Percentiles rank a stretch among this genome's conserved stretches.
These are phyloP conservation scores for Fennellomyces sp. DNA, from an alignment of 371 early-diverging fungal species.

Conservation along the genomic window DNA sequence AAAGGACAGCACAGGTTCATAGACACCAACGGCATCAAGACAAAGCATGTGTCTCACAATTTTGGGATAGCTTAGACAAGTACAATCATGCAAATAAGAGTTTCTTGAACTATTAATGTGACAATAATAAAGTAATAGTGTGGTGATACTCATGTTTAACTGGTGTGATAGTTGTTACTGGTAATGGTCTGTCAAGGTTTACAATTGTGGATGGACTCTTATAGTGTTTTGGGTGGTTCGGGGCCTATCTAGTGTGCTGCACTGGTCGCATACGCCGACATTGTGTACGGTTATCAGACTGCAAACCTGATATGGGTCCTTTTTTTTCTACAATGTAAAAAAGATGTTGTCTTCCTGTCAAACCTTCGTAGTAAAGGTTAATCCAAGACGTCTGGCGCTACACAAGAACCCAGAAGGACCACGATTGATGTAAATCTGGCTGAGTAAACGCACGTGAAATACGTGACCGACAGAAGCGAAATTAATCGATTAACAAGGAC, in stretches of 20 bases:
- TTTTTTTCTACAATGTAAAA: too few species aligned
- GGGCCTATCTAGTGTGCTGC: background rate
- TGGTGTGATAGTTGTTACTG: background rate
- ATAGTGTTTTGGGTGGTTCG: background rate
- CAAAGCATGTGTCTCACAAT: conserved; percentile 70
- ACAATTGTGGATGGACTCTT: background rate
- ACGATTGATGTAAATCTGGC: too few species aligned
- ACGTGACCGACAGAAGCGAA: too few species aligned
- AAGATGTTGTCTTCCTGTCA: too few species aligned
- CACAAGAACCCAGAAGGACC: too few species aligned
- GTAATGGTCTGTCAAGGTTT: background rate
- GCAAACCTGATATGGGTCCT: background rate
- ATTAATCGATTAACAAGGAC: too few species aligned
- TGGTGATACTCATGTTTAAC: background rate
- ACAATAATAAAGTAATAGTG: background rate
- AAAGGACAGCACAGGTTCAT: conserved; percentile 57
- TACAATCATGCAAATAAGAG: conserved; percentile 57
- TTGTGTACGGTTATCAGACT: background rate
- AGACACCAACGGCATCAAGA: conserved; percentile 77
- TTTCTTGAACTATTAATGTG: background rate
- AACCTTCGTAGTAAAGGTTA: too few species aligned
- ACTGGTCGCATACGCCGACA: too few species aligned
- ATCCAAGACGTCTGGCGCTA: too few species aligned
- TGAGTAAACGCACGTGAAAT: too few species aligned
- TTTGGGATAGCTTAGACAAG: conserved; percentile 77